Percentiles rank a stretch among this genome's conserved stretches.
phyloP scores from a whole-genome alignment of 1,139 yeast species.

The Yamadazyma dushanensis region DNA sequence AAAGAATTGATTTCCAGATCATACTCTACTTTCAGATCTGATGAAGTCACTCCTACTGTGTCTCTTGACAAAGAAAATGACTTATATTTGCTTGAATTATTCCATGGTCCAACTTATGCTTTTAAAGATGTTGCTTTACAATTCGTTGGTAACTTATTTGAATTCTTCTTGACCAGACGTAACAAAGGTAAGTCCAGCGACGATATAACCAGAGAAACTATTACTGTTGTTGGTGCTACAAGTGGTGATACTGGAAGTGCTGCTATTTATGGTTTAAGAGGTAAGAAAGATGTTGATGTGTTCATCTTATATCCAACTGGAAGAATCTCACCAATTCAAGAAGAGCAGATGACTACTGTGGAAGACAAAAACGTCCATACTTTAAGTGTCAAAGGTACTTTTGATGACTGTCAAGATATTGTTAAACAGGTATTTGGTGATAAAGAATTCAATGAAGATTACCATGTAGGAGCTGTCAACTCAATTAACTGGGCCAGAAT shows the following conservation, averaged over 20 bases:
- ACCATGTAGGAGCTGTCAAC: slow-evolving; percentile 96
- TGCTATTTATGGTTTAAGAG: slow-evolving; percentile 95
- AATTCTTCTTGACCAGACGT: slow-evolving; percentile 78
- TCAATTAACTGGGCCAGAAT: slow-evolving; percentile 99
- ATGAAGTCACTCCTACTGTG: slow-evolving; percentile 81
- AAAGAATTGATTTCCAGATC: slow-evolving; percentile 62
- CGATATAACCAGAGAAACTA: slow-evolving; percentile 56
- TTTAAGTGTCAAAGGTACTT: slow-evolving; percentile 89
- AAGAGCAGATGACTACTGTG: slow-evolving; percentile 98
- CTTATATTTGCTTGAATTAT: slow-evolving; percentile 80
- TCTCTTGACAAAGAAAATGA: slow-evolving; percentile 51
- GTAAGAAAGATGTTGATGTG: slow-evolving; percentile 94
- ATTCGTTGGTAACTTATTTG: slow-evolving; percentile 94
- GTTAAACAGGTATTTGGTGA: slow-evolving; percentile 94
- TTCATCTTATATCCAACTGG: slow-evolving; percentile 97
- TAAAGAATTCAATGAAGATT: slow-evolving; percentile 76
- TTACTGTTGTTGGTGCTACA: slow-evolving; percentile 98
- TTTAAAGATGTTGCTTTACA: slow-evolving; percentile 98
- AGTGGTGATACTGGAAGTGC: slow-evolving; percentile 99
- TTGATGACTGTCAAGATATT: slow-evolving; percentile 97
- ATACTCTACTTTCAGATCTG: slow-evolving; percentile 85
- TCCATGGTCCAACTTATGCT: slow-evolving; percentile 99
- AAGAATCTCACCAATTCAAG: slow-evolving; percentile 95
- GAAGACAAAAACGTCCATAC: slow-evolving; percentile 92
- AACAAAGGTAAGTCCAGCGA: slow-evolving; percentile 62